phyloP scores from a whole-genome alignment of 768 basidiomycete species.

The Dioszegia hungarica region DNA sequence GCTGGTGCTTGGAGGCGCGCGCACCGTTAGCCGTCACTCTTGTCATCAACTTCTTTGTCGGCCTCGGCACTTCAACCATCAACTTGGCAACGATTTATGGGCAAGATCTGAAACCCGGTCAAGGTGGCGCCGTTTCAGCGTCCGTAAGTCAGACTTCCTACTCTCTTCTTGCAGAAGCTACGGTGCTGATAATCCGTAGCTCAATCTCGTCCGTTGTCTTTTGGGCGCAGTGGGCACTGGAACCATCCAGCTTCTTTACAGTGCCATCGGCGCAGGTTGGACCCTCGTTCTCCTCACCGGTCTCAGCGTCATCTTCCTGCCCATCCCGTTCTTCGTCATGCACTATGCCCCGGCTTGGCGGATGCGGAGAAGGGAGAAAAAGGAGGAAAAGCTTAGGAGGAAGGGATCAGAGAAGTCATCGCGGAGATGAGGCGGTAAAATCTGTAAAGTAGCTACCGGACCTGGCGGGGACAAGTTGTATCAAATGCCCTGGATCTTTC shows the following conservation, averaged over 20 bases:
- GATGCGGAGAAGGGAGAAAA: slow-evolving; percentile 5
- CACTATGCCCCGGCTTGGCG: slow-evolving; percentile 31
- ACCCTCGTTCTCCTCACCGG: slow-evolving; percentile 42
- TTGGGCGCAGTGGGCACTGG: slow-evolving; percentile 42
- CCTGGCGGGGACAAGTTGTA: no score
- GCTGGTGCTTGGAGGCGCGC: slow-evolving; percentile 42
- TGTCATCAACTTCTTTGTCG: slow-evolving; percentile 45
- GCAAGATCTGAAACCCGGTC: slow-evolving; percentile 48
- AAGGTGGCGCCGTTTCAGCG: slow-evolving; percentile 45
- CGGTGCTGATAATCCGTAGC: slow-evolving; percentile 15
- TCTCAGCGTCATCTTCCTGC: slow-evolving; percentile 22
- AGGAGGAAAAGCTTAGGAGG: slow-evolving; percentile 11
- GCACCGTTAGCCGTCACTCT: slow-evolving; percentile 44
- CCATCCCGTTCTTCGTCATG: slow-evolving; percentile 31
- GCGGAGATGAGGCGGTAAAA: background rate
- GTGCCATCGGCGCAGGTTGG: slow-evolving; percentile 38
- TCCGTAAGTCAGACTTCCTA: slow-evolving; percentile 28
- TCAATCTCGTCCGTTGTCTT: slow-evolving; percentile 46
- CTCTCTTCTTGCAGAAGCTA: background rate
- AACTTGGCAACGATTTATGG: slow-evolving; percentile 36
- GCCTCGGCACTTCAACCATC: slow-evolving; percentile 30
- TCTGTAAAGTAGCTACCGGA: no score
- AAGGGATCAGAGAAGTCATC: background rate
- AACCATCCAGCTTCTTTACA: slow-evolving; percentile 37
- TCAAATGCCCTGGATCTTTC: no score